A percentile compares a stretch with the other conserved stretches of the same genome.
Evolutionary conservation across 352 stramenopile genomes (phyloP).

Genomic region (Phytophthora cryptogea): DNA sequence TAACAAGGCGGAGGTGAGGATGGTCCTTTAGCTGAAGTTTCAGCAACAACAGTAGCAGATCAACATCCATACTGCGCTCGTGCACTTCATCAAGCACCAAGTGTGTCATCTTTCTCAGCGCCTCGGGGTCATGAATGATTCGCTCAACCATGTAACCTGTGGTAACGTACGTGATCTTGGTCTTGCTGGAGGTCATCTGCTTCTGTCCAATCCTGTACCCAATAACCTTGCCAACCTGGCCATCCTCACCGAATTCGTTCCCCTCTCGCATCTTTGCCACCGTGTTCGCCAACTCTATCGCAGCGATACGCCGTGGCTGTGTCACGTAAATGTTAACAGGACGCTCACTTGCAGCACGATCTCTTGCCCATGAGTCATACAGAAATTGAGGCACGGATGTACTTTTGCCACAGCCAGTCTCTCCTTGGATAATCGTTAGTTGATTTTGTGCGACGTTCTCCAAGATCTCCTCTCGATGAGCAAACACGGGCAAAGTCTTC

Average conservation of each 20-base stretch:
- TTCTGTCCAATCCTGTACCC: constrained; percentile 91
- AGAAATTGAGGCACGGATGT: constrained; percentile 95
- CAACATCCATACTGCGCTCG: constrained; percentile 95
- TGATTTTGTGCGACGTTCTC: constrained; percentile 80
- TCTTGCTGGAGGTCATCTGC: constrained; percentile 88
- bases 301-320: constrained; percentile 94
- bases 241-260: constrained; percentile 71
- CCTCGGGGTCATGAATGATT: constrained; percentile 92
- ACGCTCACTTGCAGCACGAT: constrained; percentile 36
- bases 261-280: constrained; percentile 93
- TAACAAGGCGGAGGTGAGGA: constrained; percentile 86
- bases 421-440: constrained; percentile 93
- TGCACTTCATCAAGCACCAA: constrained; percentile 97
- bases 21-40: constrained; percentile 74
- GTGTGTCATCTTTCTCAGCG: constrained; percentile 91
- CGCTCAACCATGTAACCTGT: constrained; percentile 97
- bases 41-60: constrained; percentile 94
- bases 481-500: constrained; percentile 86
- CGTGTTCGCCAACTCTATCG: constrained; percentile 85
- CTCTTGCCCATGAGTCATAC: constrained; percentile 66
- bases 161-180: constrained; percentile 96
- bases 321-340: constrained; percentile 95
- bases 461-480: constrained; percentile 87
- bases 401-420: constrained; percentile 97
- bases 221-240: constrained; percentile 65